Base-by-base conservation (phyloP, 2,329 filamentous ascomycete genomes). In the Tolypocladium inflatum region DNA sequence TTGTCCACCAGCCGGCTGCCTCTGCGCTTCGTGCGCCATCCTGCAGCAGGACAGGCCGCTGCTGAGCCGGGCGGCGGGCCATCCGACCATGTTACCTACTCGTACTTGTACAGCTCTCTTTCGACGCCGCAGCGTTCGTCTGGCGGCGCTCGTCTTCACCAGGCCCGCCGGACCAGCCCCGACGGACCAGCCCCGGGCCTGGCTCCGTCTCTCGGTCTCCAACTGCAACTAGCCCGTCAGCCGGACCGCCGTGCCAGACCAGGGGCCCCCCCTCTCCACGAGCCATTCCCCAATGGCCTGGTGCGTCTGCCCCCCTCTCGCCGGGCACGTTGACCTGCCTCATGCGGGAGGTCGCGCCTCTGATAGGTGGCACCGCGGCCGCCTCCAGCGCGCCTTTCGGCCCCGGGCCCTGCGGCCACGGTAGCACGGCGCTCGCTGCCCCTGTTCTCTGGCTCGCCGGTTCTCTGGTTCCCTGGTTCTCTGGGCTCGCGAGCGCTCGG, bases 331-430 rank as follows among this genome's bases (percentile, higher is more conserved):
- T 57, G 60, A 65, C 64, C 66, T 67, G 62, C 66, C 67, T 67
- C 66, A 69, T 69, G 65, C 54, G 63, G 63, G 60, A 61, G 58
- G 58, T 60, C 33, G 58, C 56, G 43, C 41, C 55, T 62, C 57
- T 66, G 65, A 69, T 69, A 69, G 67, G 67, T 64, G 64, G 63
- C 61, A 63, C 54, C 55, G 56, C 59, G 42, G 59, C 54, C 51
- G 56, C 23, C 54, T 43, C 39, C 39, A n/a, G 39, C 3, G n/a
- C 17, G 19, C 26, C 26, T 30, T 6, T 30, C 26, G 26, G 26
- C 26, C 26, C 37, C 37, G 37, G 15, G 21, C 17, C 43, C 7
- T 8, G 43, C 42, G 4, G 10, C n/a, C n/a, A 3, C 23, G 26
- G 23, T 50, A 11, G 42, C 21, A 45, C 42, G 11, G 26, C 26